Conservation (phyloP, 352 stramenopile genomes). For the Peronosclerospora sorghi region DNA sequence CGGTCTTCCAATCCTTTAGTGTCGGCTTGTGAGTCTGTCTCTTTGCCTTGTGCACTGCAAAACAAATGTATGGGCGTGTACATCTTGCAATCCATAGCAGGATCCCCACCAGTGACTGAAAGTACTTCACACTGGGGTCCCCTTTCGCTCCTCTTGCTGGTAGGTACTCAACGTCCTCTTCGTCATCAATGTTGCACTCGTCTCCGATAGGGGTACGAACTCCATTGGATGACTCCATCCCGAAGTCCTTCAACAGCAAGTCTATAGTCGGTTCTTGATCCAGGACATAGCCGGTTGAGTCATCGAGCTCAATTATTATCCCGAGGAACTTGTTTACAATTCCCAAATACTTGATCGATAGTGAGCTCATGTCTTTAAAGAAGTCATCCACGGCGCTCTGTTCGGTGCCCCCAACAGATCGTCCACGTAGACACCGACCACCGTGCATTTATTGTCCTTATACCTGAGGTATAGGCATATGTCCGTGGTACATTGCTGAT, state of each 20-base stretch:
- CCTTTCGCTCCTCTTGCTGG: neutral
- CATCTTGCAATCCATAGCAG: slow-evolving; percentile 21
- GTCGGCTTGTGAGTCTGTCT: slow-evolving; percentile 7
- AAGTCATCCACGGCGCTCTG: slow-evolving; percentile 4
- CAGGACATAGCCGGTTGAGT: slow-evolving; percentile 3
- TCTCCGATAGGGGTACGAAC: slow-evolving; percentile 7
- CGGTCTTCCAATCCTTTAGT: slow-evolving; percentile 4
- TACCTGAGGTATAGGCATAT: slow-evolving; percentile 15
- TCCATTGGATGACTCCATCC: slow-evolving; percentile 8
- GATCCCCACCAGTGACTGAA: slow-evolving; percentile 25
- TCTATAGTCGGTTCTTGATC: slow-evolving; percentile 15
- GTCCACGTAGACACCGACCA: slow-evolving; percentile 16
- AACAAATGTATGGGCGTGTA: slow-evolving; percentile 20
- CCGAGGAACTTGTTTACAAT: slow-evolving; percentile 12
- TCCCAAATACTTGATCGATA: slow-evolving; percentile 21
- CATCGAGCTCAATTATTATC: slow-evolving; percentile 14
- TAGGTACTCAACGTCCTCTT: slow-evolving; percentile 1
- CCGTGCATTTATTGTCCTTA: neutral
- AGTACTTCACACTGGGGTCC: slow-evolving; percentile 6
- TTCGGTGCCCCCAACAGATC: slow-evolving; percentile 3
- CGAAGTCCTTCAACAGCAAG: slow-evolving; percentile 13
- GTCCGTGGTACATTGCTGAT: slow-evolving; percentile 15
- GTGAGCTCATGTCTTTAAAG: neutral
- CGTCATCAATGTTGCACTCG: neutral
- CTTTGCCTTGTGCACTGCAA: slow-evolving; percentile 12